These are phyloP conservation scores for Drechslerella dactyloides DNA, from an alignment of 2,329 filamentous ascomycete genomes.

Conservation along the genomic window DNA sequence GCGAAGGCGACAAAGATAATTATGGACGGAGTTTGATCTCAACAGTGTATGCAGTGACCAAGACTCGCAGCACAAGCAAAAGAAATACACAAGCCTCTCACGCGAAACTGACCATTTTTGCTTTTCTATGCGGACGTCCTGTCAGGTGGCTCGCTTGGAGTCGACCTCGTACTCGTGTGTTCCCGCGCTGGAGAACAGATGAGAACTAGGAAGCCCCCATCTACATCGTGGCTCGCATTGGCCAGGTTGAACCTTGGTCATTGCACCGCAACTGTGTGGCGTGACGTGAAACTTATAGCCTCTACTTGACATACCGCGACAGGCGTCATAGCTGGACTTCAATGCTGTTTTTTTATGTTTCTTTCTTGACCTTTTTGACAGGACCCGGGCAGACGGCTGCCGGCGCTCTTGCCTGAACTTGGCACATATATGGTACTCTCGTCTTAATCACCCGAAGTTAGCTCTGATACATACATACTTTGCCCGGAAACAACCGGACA, in stretches of 20 bases:
- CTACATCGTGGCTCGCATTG: conserved; percentile 20
- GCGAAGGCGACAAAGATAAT: background rate
- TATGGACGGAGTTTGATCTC: background rate
- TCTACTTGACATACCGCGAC: background rate
- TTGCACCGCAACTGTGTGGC: conserved; percentile 1
- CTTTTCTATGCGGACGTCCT: conserved; percentile 24
- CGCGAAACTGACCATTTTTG: background rate
- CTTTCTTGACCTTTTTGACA: too few relatives aligned
- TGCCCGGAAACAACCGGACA: conserved; percentile 24
- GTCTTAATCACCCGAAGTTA: conserved; percentile 17
- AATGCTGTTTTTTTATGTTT: too few relatives aligned
- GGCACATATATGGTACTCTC: conserved; percentile 26
- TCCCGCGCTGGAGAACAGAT: conserved; percentile 44
- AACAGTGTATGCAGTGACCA: background rate
- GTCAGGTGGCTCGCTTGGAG: conserved; percentile 43
- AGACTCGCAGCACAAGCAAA: background rate
- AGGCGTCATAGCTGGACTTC: background rate
- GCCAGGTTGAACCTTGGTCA: conserved; percentile 17
- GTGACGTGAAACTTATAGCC: background rate
- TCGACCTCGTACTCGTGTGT: conserved; percentile 50
- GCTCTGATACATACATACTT: background rate
- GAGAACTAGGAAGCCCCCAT: conserved; percentile 6
- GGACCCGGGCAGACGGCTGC: background rate
- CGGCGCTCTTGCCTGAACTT: conserved; percentile 20
- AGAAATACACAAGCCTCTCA: background rate